Evolutionary conservation across 31 red algal species (phyloP), one percentile per base, ranked within the genome.

Genomic region (Asparagopsis taxiformis): DNA sequence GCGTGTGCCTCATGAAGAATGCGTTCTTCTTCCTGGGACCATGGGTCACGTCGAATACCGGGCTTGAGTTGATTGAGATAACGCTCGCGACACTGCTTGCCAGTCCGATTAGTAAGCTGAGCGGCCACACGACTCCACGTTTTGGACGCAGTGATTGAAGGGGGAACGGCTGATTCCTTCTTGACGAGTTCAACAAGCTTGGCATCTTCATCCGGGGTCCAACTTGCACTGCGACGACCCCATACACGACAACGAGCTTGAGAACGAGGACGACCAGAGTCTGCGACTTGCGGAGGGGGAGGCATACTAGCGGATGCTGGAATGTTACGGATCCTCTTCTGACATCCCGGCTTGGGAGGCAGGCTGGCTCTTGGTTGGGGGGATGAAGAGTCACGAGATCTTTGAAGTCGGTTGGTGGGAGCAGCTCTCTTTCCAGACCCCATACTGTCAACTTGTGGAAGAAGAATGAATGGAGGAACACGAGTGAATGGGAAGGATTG

Each of bases 11-110:
- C 54, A 17, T 73, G 50, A 31, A 96, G 55, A 31, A 66, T 68
- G 54, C 70, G 54, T 48, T 96, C 92, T 49, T 96, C 92, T 46
- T 86, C 79, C 1, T 38, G 30, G 4, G 86, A 85, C 92, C 92
- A 96, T 24, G 85, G 70, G 31, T 85, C 77, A 15, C 82, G 55
- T 23, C 71, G 64, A 56, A 96, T 84, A 53, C 65, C 73, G 6
- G 92, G 92, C 22, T 90, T 68, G 32, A 96, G 60, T 43, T 96
- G 92, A 50, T 96, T 96, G 50, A 96, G 82, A 69, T 88, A 96
- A 0, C 92, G 61, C 58, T 96, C 92, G 20, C 92, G 55, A 49
- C 92, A 96, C 56, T 96, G 92, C 59, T 96, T 96, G 43, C 92
- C 85, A 9, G 76, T 91, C 29, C 92, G 84, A 2, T 75, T 82